Evolutionary conservation across 352 stramenopile species (phyloP).

Genomic region (Elongisporangium senticosum): DNA sequence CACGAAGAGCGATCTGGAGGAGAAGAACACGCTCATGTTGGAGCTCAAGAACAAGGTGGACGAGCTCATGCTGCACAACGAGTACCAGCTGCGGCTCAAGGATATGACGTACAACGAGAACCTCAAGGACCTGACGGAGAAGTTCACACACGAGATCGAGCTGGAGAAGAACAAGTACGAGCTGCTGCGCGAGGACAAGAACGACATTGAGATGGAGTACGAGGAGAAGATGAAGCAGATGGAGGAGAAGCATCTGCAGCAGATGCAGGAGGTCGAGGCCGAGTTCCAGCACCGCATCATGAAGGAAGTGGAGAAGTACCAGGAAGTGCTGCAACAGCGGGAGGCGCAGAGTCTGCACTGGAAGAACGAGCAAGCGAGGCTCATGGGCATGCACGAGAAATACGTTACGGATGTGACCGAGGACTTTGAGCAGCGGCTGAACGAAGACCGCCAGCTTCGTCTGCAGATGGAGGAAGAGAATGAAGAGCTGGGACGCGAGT

Average conservation of each 20-base stretch:
- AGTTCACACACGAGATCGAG: conserved; percentile 92
- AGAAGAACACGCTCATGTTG: conserved; percentile 88
- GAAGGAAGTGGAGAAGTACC: conserved; percentile 89
- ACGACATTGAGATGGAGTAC: conserved; percentile 90
- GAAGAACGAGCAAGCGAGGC: conserved; percentile 57
- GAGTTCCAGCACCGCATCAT: conserved; percentile 92
- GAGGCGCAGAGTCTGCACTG: conserved; percentile 75
- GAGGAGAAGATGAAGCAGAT: conserved; percentile 90
- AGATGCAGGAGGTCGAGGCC: conserved; percentile 88
- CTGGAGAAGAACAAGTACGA: conserved; percentile 91
- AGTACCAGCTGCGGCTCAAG: conserved; percentile 93
- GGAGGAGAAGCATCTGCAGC: conserved; percentile 87
- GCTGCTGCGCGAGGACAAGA: conserved; percentile 87
- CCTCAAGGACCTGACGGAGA: conserved; percentile 91
- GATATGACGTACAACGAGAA: conserved; percentile 95
- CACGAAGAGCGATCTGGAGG: conserved; percentile 90
- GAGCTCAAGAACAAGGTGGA: conserved; percentile 95
- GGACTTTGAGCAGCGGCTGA: conserved; percentile 88
- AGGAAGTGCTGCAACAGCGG: conserved; percentile 80
- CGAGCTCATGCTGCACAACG: conserved; percentile 91
- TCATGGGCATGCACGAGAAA: conserved; percentile 62
- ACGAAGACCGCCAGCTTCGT: conserved; percentile 74
- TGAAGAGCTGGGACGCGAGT: conserved; percentile 69
- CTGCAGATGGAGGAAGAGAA: conserved; percentile 87
- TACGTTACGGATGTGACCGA: conserved; percentile 89